Conservation (phyloP, 257 asterid species). For the Fraxinus americana region DNA sequence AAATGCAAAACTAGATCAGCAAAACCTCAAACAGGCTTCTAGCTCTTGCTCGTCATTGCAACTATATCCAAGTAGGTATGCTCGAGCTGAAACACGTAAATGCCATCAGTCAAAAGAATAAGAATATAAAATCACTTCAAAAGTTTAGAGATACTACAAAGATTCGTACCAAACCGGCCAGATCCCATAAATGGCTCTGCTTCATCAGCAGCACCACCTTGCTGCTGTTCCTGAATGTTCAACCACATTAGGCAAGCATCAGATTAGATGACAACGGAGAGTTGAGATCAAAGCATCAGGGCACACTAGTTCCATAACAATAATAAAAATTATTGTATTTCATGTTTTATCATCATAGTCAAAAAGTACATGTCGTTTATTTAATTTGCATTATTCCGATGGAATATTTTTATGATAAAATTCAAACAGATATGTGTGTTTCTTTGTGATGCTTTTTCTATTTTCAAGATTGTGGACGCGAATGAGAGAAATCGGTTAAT, state of each 20-base stretch:
- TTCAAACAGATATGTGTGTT: too few relatives aligned
- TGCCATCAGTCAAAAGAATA: slow-evolving; percentile 7
- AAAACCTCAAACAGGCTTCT: slow-evolving; percentile 82
- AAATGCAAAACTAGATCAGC: slow-evolving; percentile 31
- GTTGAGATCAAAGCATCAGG: not conserved
- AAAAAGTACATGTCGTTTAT: not conserved
- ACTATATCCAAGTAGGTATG: slow-evolving; percentile 79
- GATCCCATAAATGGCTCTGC: slow-evolving; percentile 98
- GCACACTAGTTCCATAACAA: not conserved
- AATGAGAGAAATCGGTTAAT: not conserved
- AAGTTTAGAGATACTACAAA: not conserved
- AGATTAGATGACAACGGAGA: not conserved
- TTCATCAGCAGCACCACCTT: slow-evolving; percentile 72
- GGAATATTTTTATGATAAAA: not conserved
- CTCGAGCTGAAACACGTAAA: slow-evolving; percentile 62
- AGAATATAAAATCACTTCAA: not conserved
- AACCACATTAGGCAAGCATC: not conserved
- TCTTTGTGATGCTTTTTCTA: not conserved
- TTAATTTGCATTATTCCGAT: not conserved
- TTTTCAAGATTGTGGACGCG: not conserved
- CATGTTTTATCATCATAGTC: not conserved
- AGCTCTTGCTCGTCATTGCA: slow-evolving; percentile 92
- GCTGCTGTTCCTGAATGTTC: slow-evolving; percentile 68
- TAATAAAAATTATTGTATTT: too few relatives aligned
- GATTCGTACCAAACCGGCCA: slow-evolving; percentile 78